Base-by-base conservation (phyloP, 257 asterid species). In the Solanum okadae region DNA sequence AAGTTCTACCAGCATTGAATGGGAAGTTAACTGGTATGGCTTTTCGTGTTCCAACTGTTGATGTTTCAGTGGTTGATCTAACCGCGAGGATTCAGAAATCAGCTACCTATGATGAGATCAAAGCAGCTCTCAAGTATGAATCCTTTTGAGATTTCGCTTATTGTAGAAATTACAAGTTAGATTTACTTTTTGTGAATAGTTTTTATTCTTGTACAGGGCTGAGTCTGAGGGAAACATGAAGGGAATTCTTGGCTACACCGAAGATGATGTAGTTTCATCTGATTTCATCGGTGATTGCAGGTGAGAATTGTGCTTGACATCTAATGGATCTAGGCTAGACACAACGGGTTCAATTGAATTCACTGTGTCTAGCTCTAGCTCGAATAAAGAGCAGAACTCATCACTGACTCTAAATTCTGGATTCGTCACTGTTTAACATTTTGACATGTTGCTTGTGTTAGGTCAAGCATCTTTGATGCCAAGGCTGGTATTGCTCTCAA, bases 381-480 rank as follows among this genome's bases (percentile, higher is more conserved):
- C 33, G 12, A 13, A n/a, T 6, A 22, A 37, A 37, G 52, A 75
- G 31, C 23, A 77, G 29, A 40, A 77, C 63, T 40, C 35, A n/a
- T 46, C 56, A 46, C 12, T 7, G 7, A 42, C 63, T 25, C 63
- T 78, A 27, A 8, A 14, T 77, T 77, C 14, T n/a, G 23, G 8
- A 77, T n/a, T 40, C 0, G 2, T 16, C 6, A 2, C 2, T 40
- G 8, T 33, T 44, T 44, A 16, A 16, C 3, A 27, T 44, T 79
- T 35, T 27, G 33, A 89, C 6, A 71, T 46, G 68, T 49, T 65
- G 67, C 23, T n/a, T 31, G 22, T 82, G 84, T 52, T 91, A 94
- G 96, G 93, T 93, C 95, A 27, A 93, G 95, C 93, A 93, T 93
- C 52, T 92, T 93, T 40, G 94, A 92, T 49, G 94, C 96, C 77